Percentiles rank a stretch among this genome's conserved stretches.
phyloP scores from a whole-genome alignment of 257 asterid species.

The Striga asiatica region DNA sequence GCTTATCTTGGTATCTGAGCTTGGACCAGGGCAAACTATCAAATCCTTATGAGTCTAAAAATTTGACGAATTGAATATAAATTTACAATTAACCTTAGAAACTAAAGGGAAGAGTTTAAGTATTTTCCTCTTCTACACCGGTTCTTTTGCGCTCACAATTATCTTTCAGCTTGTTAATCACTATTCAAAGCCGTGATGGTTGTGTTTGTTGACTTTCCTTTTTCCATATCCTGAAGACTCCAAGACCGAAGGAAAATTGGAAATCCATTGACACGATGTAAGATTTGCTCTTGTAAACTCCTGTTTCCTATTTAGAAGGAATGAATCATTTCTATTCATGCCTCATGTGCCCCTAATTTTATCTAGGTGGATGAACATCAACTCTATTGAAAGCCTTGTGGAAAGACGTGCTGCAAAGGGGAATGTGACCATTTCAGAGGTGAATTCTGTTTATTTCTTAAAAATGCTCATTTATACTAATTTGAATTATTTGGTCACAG shows the following conservation, averaged over 20 bases:
- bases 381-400: conserved; percentile 35
- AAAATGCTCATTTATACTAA: neutral
- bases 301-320: conserved; percentile 10
- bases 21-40: conserved; percentile 12
- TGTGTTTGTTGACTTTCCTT: conserved; percentile 13
- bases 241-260: conserved; percentile 34
- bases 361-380: conserved; percentile 73
- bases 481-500: neutral
- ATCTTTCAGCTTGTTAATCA: neutral
- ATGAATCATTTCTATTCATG: conserved; percentile 14
- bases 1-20: neutral
- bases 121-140: neutral
- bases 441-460: conserved; percentile 17
- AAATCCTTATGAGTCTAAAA: conserved; percentile 4
- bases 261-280: conserved; percentile 52
- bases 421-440: conserved; percentile 44
- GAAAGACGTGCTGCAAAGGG: conserved; percentile 26
- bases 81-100: neutral
- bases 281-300: conserved; percentile 25
- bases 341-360: conserved; percentile 13
- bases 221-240: conserved; percentile 31
- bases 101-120: neutral
- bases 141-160: neutral
- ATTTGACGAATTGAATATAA: no score
- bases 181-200: conserved; percentile 10